Conservation (phyloP, 306 rosid genomes). For the Cicer chorassanicum region DNA sequence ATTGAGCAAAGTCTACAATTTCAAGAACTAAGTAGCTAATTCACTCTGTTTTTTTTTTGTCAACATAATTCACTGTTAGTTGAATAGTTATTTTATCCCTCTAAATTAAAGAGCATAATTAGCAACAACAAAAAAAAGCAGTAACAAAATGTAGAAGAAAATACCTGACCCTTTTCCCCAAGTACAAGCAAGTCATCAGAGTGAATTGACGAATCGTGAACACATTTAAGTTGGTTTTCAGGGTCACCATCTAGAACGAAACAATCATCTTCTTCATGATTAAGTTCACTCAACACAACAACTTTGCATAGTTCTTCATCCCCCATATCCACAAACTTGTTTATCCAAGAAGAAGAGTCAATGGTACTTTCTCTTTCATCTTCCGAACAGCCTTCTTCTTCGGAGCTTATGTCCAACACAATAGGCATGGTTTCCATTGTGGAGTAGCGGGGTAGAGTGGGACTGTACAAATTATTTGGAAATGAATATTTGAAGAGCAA, state of each 20-base stretch:
- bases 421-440: conserved; percentile 41
- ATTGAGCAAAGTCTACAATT: background rate
- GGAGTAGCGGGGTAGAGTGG: too few relatives aligned
- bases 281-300: conserved; percentile 49
- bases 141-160: background rate
- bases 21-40: background rate
- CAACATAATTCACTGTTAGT: too few relatives aligned
- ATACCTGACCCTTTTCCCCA: conserved; percentile 85
- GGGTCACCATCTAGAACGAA: conserved; percentile 67
- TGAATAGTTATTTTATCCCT: background rate
- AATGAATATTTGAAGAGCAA: background rate
- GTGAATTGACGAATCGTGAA: conserved; percentile 35
- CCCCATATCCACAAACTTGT: conserved; percentile 45
- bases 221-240: conserved; percentile 43
- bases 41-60: background rate
- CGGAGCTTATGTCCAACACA: conserved; percentile 64
- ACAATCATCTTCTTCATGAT: conserved; percentile 64
- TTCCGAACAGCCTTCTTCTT: conserved; percentile 33
- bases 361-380: conserved; percentile 2
- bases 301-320: conserved; percentile 48
- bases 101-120: background rate
- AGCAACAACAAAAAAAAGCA: too few relatives aligned
- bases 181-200: conserved; percentile 75
- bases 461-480: background rate
- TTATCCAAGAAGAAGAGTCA: conserved; percentile 57